Base-by-base conservation (phyloP, 2,329 filamentous ascomycete species). In the Metarhizium humberi region DNA sequence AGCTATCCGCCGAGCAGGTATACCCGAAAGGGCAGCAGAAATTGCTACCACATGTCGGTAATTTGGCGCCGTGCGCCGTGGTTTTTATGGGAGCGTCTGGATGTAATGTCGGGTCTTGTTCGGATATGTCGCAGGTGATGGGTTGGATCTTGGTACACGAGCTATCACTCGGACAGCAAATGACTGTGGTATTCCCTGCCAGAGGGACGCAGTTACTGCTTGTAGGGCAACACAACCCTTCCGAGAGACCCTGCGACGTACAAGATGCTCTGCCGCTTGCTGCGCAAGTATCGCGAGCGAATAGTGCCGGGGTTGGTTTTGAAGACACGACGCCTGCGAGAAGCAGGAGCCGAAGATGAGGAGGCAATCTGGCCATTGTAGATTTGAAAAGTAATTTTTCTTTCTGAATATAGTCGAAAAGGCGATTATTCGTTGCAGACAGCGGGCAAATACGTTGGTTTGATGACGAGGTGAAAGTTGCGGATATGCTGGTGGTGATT, bases 1-100 rank as follows among this genome's bases (percentile, higher is more conserved):
- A 47, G 13, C 56, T 58, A n/a, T 71, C 71, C 53, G 65, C 66
- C 40, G 77, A 69, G 70, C 88, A 92, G 1, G 73, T 71, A 70
- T 86, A 91, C 3, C 88, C 88, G 67, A 85, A 85, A 0, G 88
- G 87, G 65, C 88, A 92, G 69, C 87, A 92, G n/a, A 61, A 54
- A 61, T 58, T 68, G 18, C 40, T 51, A 14, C 79, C 84, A 62
- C 88, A 91, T 20, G 70, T 75, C 2, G 72, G 69, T 14, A 91
- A 73, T 11, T 73, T 70, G 10, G 78, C 75, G 18, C 75, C 74
- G 34, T 87, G 79, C 8, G 82, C 77, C 10, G 80, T 82, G 0
- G 87, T 87, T 70, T 90, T 88, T 62, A 90, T 73, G 32, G 79
- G 74, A 36, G 82, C 82, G 30, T 74, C 70, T 11, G 84, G 82